Conservation (phyloP, 129 eudicot genomes). For the Pittosporum tobira region DNA sequence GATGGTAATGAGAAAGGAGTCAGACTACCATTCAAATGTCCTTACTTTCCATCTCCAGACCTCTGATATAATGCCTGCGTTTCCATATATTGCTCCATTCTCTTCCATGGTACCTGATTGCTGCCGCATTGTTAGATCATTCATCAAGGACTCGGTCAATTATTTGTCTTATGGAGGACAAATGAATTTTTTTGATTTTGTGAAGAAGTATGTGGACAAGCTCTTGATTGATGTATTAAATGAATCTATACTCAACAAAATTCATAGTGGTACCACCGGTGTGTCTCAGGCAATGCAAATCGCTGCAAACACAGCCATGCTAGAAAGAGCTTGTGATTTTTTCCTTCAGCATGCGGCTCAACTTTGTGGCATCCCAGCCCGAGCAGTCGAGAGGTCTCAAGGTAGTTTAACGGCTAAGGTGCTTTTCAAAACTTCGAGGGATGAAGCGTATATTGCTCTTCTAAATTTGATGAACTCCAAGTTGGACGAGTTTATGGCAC, state of each 20-base stretch:
- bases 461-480: conserved; percentile 54
- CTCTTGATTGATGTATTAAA: conserved; percentile 69
- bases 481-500: conserved; percentile 58
- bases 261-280: conserved; percentile 39
- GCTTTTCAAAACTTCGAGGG: conserved; percentile 64
- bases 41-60: conserved; percentile 61
- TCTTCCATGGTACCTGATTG: conserved; percentile 87
- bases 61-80: conserved; percentile 84
- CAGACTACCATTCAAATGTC: conserved; percentile 77
- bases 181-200: conserved; percentile 63
- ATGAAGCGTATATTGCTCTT: conserved; percentile 63
- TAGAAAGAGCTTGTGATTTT: conserved; percentile 82
- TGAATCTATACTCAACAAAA: conserved; percentile 42
- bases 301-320: conserved; percentile 60
- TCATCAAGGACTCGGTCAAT: conserved; percentile 68
- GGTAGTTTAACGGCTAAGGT: conserved; percentile 52
- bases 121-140: conserved; percentile 69
- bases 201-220: conserved; percentile 64
- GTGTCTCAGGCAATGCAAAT: conserved; percentile 92
- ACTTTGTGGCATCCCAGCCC: conserved; percentile 67
- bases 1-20: conserved; percentile 75
- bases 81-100: conserved; percentile 89
- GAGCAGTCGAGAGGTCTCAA: conserved; percentile 57
- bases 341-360: conserved; percentile 78
- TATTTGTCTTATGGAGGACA: conserved; percentile 77